These are phyloP conservation scores for Colletotrichum falcatum DNA, from an alignment of 2,329 filamentous ascomycete genomes.

Conservation along the genomic window DNA sequence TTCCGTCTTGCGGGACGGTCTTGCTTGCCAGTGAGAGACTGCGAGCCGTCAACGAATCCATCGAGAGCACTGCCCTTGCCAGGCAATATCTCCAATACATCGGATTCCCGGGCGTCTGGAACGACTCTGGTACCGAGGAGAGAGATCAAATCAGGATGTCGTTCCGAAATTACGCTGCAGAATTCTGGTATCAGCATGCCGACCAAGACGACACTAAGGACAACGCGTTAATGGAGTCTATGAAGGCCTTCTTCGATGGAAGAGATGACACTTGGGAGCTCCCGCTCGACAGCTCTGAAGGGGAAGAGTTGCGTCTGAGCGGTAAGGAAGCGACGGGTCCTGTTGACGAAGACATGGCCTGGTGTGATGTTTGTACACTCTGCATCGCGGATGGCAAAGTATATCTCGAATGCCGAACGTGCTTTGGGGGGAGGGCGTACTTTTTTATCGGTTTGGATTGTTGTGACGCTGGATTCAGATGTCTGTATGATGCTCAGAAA, in stretches of 20 bases:
- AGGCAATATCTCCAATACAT: conserved; percentile 23
- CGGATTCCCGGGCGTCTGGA: background rate
- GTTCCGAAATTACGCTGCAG: conserved; percentile 31
- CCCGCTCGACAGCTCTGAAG: too few species aligned
- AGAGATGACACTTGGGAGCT: too few species aligned
- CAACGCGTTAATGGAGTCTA: background rate
- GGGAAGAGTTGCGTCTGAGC: background rate
- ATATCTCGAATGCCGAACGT: background rate
- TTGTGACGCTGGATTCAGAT: background rate
- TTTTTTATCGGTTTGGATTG: background rate
- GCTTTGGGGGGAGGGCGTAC: background rate
- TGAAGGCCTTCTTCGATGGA: background rate
- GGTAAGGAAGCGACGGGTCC: background rate
- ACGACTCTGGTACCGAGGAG: background rate
- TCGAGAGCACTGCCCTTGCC: background rate
- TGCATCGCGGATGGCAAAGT: background rate
- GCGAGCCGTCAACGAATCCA: background rate
- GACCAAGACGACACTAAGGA: background rate
- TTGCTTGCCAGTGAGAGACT: background rate
- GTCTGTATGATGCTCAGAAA: background rate
- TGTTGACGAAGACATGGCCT: fast-evolving
- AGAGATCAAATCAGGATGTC: background rate
- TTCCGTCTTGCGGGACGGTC: background rate
- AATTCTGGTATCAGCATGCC: conserved; percentile 18
- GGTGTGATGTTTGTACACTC: conserved; percentile 2